Conservation (phyloP, 495 filamentous ascomycete genomes). For the Alectoria sarmentosa region DNA sequence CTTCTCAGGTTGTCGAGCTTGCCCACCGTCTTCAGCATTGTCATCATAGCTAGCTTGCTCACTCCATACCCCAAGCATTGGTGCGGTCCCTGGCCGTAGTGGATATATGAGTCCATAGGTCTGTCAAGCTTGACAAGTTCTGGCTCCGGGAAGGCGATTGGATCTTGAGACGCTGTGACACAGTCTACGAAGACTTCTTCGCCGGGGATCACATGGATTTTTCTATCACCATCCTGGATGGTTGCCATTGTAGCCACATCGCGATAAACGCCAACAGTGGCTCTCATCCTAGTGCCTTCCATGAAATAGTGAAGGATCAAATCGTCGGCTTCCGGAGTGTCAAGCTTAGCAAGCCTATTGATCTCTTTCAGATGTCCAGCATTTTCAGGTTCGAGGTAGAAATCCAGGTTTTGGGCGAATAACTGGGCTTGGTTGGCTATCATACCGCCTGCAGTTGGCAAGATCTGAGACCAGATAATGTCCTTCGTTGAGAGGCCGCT, state of each 20-base stretch:
- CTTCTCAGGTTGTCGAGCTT: slow-evolving; percentile 51
- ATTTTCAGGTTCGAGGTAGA: slow-evolving; percentile 56
- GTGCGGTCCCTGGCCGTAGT: slow-evolving; percentile 55
- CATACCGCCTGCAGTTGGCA: slow-evolving; percentile 52
- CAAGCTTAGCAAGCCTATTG: slow-evolving; percentile 43
- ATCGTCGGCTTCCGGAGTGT: slow-evolving; percentile 41
- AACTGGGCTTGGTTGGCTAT: slow-evolving; percentile 65
- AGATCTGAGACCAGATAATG: slow-evolving; percentile 63
- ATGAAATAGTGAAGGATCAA: slow-evolving; percentile 42
- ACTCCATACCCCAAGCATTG: slow-evolving; percentile 50
- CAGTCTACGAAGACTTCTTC: slow-evolving; percentile 45
- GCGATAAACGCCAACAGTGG: slow-evolving; percentile 48
- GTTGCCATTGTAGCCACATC: slow-evolving; percentile 35
- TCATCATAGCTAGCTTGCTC: slow-evolving; percentile 51
- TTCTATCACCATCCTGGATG: slow-evolving; percentile 37
- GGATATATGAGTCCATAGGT: slow-evolving; percentile 55
- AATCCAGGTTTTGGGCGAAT: slow-evolving; percentile 70
- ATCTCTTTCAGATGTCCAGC: slow-evolving; percentile 49
- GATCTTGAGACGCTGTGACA: slow-evolving; percentile 49
- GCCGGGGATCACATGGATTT: slow-evolving; percentile 40
- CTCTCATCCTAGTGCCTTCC: slow-evolving; percentile 53
- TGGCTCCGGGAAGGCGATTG: slow-evolving; percentile 57
- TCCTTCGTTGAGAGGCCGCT: slow-evolving; percentile 52
- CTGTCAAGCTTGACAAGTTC: slow-evolving; percentile 55
- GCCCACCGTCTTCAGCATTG: slow-evolving; percentile 53